Evolutionary conservation across 2,329 filamentous ascomycete genomes (phyloP).

Genomic region (Chrysosporium keratinophilum): DNA sequence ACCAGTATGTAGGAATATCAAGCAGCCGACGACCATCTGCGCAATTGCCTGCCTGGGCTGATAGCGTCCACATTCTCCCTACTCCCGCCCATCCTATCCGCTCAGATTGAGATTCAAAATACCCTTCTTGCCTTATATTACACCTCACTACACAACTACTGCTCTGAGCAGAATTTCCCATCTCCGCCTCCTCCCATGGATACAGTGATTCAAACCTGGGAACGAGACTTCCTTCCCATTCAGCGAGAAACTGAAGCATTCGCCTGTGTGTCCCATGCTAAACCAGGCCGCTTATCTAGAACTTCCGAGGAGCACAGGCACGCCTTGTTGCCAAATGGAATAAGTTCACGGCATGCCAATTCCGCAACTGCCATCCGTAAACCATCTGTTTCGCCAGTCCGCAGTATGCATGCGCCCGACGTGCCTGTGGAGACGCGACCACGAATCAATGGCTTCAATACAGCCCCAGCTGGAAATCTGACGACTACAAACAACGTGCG

Average conservation of each 20-base stretch:
- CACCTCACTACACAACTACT: constrained; percentile 64
- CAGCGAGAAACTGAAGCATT: constrained; percentile 59
- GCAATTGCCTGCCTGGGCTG: constrained; percentile 59
- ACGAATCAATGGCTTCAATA: constrained; percentile 17
- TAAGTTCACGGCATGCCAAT: constrained; percentile 29
- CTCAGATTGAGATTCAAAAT: constrained; percentile 67
- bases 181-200: constrained; percentile 63
- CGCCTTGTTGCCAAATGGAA: constrained; percentile 29
- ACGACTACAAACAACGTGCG: background rate
- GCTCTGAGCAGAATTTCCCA: constrained; percentile 56
- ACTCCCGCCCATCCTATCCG: constrained; percentile 59
- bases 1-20: constrained; percentile 52
- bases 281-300: constrained; percentile 51
- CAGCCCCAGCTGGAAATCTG: constrained; percentile 1
- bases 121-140: constrained; percentile 67
- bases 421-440: constrained; percentile 21
- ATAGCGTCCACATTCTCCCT: constrained; percentile 61
- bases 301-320: constrained; percentile 40
- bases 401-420: constrained; percentile 20
- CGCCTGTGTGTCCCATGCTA: constrained; percentile 54
- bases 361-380: constrained; percentile 25
- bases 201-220: constrained; percentile 58
- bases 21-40: constrained; percentile 63
- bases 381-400: constrained; percentile 25
- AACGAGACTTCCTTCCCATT: constrained; percentile 51